These are phyloP conservation scores for Funneliformis mosseae DNA, from an alignment of 192 early-diverging fungal genomes.

Conservation along the genomic window DNA sequence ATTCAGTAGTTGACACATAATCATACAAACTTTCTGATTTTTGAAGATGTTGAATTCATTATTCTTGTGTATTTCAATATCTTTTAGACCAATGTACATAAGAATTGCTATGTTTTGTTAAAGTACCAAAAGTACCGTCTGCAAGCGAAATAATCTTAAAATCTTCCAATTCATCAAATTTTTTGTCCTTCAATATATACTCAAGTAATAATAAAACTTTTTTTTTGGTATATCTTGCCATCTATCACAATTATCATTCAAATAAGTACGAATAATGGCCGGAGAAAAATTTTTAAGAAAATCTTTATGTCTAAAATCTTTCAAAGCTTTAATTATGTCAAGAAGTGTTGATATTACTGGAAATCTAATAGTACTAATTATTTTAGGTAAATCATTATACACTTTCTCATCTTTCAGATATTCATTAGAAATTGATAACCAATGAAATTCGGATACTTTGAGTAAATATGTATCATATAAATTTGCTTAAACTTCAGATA, in stretches of 20 bases:
- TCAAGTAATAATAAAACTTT: neutral
- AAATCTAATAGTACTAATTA: conserved; percentile 1
- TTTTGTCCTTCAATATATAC: neutral
- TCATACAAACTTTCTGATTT: neutral
- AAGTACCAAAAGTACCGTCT: neutral
- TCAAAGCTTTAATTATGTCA: neutral
- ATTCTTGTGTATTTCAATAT: neutral
- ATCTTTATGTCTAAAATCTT: neutral
- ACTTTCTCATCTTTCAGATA: neutral
- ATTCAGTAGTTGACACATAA: neutral
- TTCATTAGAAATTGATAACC: neutral
- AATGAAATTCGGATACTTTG: neutral
- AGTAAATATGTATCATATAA: neutral
- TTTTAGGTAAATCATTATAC: neutral
- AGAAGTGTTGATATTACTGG: neutral
- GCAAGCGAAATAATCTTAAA: neutral
- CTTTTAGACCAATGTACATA: conserved; percentile 6
- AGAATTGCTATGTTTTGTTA: neutral
- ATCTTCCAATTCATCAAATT: conserved; percentile 2
- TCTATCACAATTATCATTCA: neutral
- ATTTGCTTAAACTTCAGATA: neutral
- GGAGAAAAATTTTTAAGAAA: neutral
- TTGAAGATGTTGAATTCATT: neutral
- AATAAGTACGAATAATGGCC: neutral
- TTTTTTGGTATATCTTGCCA: neutral